phyloP scores from a whole-genome alignment of 208 protist species.

The Acanthamoeba divionensis region DNA sequence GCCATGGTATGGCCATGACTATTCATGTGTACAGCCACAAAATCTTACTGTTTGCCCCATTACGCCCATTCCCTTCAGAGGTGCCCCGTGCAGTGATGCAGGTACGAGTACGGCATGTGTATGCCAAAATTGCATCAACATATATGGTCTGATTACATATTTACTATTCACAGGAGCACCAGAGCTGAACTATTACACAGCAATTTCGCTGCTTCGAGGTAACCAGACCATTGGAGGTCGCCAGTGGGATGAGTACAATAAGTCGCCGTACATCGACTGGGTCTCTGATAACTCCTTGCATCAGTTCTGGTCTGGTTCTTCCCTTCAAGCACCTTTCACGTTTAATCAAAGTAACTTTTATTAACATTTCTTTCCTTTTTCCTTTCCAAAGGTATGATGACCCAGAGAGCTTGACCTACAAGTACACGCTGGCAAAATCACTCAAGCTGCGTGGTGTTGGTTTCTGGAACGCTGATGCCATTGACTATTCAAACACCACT shows the following conservation, averaged over 20 bases:
- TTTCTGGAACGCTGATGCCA: slow-evolving; percentile 30
- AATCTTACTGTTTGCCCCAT: slow-evolving; percentile 48
- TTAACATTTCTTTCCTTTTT: background rate
- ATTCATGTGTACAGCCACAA: background rate
- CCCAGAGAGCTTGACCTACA: slow-evolving; percentile 1
- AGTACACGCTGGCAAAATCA: slow-evolving; percentile 19
- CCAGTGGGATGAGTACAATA: background rate
- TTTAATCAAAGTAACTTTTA: background rate
- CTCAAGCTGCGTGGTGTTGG: slow-evolving; percentile 1
- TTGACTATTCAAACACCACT: slow-evolving; percentile 31
- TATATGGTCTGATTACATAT: too few species aligned
- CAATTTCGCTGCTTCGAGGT: background rate
- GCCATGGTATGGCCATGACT: slow-evolving; percentile 53
- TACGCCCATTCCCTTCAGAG: slow-evolving; percentile 29
- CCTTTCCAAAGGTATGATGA: slow-evolving; percentile 30
- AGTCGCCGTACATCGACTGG: slow-evolving; percentile 36
- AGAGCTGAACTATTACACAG: background rate
- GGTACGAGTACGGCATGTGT: too few species aligned
- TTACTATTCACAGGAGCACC: background rate
- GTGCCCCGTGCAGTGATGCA: slow-evolving; percentile 18
- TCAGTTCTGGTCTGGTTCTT: background rate
- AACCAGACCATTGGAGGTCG: background rate
- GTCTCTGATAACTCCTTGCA: background rate
- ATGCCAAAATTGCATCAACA: too few species aligned
- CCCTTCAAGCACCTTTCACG: background rate